These are phyloP conservation scores for Saccharomyces jurei DNA, from an alignment of 805 yeast species.

Conservation along the genomic window DNA sequence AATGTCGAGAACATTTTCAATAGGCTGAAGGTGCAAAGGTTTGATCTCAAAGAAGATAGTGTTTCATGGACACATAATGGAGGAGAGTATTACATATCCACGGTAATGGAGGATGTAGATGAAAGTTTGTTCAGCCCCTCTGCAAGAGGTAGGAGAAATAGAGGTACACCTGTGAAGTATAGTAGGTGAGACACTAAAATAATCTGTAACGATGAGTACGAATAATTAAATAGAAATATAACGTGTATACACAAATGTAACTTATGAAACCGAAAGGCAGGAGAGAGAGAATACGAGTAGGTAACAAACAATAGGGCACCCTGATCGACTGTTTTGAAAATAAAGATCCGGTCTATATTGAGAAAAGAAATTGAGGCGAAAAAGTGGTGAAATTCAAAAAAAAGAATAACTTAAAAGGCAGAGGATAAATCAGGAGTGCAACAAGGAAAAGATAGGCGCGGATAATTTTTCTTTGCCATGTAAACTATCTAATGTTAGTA, in stretches of 20 bases:
- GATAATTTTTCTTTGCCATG: conserved; percentile 83
- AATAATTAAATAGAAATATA: not conserved
- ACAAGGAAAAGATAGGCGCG: conserved; percentile 82
- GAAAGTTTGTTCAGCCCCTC: conserved; percentile 22
- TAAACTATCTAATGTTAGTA: conserved; percentile 90
- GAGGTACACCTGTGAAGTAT: conserved; percentile 15
- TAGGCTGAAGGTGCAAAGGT: conserved; percentile 53
- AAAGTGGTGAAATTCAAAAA: not conserved
- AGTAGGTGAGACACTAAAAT: conserved; percentile 13
- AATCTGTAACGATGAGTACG: not conserved
- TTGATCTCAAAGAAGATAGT: conserved; percentile 55
- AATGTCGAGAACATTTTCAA: conserved; percentile 52
- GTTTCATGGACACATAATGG: conserved; percentile 86
- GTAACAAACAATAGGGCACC: not conserved
- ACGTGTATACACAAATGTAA: not conserved
- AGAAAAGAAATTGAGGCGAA: not conserved
- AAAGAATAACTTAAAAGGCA: not conserved
- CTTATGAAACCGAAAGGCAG: not conserved
- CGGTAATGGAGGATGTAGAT: conserved; percentile 42
- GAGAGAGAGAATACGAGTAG: not conserved
- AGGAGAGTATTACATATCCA: conserved; percentile 68
- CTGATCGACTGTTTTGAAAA: not conserved
- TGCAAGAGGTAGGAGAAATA: conserved; percentile 20
- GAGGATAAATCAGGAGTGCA: conserved; percentile 55
- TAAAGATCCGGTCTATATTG: not conserved